Base-by-base conservation (phyloP, 164 flowering plant genomes). In the Vitis rupestris region DNA sequence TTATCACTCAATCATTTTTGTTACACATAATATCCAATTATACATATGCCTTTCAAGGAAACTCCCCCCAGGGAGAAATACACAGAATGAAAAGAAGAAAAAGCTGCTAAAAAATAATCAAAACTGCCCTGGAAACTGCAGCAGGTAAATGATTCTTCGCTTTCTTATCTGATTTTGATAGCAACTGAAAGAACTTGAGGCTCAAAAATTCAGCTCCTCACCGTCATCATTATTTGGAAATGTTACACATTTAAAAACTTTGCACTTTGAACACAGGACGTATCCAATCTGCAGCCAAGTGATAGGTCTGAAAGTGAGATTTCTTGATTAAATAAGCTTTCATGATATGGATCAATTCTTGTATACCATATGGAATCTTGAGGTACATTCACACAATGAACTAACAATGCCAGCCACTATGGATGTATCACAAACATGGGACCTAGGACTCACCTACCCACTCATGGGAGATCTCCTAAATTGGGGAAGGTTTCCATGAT, bases 181-280 rank as follows among this genome's bases (percentile, higher is more conserved):
- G 15, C 50, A 57, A 17, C 50, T 8, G 17, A 5, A 57, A 29
- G 16, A 12, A 17, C 30, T 30, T 61, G 72, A 71, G 56, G 37
- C 75, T 67, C 59, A 72, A 16, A 66, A 50, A 3, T 10, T 16
- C 10, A 55, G 56, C 47, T 30, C 73, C 37, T 75, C 82, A 14
- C 87, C 85, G 66, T 86, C 90, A 68, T 61, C 68, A 69, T 74
- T 73, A 77, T 78, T 67, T 11, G 90, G 93, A 66, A 85, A 85
- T 1, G 94, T 93, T 9, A 93, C 86, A 70, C 92, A 89, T 73
- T 86, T 90, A 81, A 79, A 93, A 47, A 89, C 97, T 81, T 90
- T 90, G 86, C 95, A 93, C 31, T 82, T 84, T 47, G 92, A 67
- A 65, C 98, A 93, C 62, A 91, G 61, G 9, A 82, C 76, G 66